These are phyloP conservation scores for Leccinum obscurum DNA, from an alignment of 768 basidiomycete species.

Conservation along the genomic window DNA sequence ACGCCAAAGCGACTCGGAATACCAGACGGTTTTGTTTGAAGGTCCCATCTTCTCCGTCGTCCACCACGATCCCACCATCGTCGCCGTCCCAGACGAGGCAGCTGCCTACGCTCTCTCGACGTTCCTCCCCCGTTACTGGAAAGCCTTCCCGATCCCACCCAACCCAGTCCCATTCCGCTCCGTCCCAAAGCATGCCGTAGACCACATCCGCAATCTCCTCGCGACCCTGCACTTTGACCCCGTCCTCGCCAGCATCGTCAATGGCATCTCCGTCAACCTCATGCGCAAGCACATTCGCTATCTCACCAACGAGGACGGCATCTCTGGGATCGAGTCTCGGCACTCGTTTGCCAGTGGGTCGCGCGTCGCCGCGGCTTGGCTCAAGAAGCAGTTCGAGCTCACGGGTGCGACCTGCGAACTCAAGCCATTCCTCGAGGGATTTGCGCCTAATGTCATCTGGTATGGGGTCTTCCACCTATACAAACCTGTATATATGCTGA, in stretches of 20 bases:
- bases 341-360: conserved; percentile 79
- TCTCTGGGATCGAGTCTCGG: conserved; percentile 71
- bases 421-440: conserved; percentile 64
- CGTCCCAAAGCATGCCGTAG: conserved; percentile 55
- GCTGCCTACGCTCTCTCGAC: conserved; percentile 53
- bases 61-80: conserved; percentile 37
- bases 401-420: conserved; percentile 76
- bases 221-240: conserved; percentile 65
- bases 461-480: conserved; percentile 28
- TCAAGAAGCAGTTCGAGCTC: conserved; percentile 69
- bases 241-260: conserved; percentile 63
- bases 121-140: conserved; percentile 73
- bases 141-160: conserved; percentile 59
- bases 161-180: conserved; percentile 49
- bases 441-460: conserved; percentile 89
- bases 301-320: conserved; percentile 81
- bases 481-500: neutral
- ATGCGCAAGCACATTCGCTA: conserved; percentile 74
- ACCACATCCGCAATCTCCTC: conserved; percentile 59
- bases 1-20: conserved; percentile 13
- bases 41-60: conserved; percentile 36
- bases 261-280: conserved; percentile 63
- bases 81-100: conserved; percentile 44
- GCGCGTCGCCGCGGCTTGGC: conserved; percentile 30
- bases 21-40: conserved; percentile 13